These are phyloP conservation scores for Globisporangium paroecandrum DNA, from an alignment of 352 stramenopile species.

Conservation along the genomic window DNA sequence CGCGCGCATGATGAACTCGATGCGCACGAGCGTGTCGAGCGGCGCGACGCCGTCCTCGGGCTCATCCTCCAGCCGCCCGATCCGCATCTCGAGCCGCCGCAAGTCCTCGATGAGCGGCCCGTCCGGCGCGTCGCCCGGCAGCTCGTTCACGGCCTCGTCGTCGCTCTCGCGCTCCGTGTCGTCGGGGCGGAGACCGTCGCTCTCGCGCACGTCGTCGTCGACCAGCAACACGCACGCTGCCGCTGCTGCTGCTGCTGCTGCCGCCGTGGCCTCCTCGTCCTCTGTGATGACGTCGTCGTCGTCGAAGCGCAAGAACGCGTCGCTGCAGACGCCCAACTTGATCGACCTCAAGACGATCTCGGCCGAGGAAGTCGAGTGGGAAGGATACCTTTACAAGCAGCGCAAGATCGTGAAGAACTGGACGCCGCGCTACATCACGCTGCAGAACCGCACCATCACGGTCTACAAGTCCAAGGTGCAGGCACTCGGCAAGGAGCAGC, in stretches of 20 bases:
- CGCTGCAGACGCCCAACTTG: conserved; percentile 65
- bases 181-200: conserved; percentile 29
- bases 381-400: conserved; percentile 89
- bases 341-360: conserved; percentile 88
- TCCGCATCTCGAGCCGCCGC: conserved; percentile 32
- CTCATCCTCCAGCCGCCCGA: conserved; percentile 11
- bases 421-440: conserved; percentile 83
- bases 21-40: conserved; percentile 35
- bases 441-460: conserved; percentile 75
- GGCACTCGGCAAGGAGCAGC: conserved; percentile 73
- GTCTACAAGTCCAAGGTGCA: conserved; percentile 89
- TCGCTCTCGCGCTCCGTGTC: conserved; percentile 22
- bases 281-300: neutral
- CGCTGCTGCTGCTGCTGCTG: neutral
- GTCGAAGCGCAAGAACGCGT: conserved; percentile 6
- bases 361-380: conserved; percentile 83
- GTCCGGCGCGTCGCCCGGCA: conserved; percentile 16
- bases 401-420: conserved; percentile 89
- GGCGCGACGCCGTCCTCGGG: conserved; percentile 6
- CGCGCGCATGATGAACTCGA: conserved; percentile 47
- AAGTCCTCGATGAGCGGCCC: conserved; percentile 42
- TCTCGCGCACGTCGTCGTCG: conserved; percentile 27
- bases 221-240: conserved; percentile 23
- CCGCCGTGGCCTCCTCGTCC: conserved; percentile 16
- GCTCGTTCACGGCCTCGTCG: conserved; percentile 20